Evolutionary conservation across 73 alveolate genomes (phyloP).

Genomic region (Halteria grandinella): DNA sequence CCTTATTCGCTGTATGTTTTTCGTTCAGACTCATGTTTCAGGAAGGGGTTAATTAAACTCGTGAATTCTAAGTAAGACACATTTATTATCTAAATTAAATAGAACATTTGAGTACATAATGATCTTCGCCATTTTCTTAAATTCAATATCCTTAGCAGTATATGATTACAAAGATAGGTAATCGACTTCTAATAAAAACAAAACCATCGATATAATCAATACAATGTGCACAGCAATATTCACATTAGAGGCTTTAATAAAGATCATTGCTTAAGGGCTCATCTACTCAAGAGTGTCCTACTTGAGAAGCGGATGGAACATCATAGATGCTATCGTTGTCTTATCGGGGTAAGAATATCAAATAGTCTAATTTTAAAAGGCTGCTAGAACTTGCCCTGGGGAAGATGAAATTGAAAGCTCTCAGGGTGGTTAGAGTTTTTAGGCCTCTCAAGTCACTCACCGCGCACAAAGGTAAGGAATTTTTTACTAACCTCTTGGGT

Average conservation of each 20-base stretch:
- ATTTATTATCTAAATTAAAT: too few species aligned
- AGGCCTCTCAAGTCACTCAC: slow-evolving; percentile 49
- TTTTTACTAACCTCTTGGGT: too few species aligned
- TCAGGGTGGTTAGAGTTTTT: slow-evolving; percentile 50
- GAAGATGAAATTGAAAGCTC: slow-evolving; percentile 35
- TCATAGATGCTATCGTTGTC: slow-evolving; percentile 73
- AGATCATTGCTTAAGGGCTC: slow-evolving; percentile 73
- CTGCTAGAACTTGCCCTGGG: background rate
- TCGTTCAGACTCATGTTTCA: too few species aligned
- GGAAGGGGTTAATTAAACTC: too few species aligned
- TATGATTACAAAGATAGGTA: slow-evolving; percentile 44
- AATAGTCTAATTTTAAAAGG: background rate
- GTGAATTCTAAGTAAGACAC: too few species aligned
- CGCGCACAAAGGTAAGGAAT: slow-evolving; percentile 53
- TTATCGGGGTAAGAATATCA: slow-evolving; percentile 50
- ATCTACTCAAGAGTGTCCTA: slow-evolving; percentile 48
- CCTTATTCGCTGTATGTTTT: too few species aligned
- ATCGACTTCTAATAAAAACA: background rate
- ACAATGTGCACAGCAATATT: slow-evolving; percentile 56
- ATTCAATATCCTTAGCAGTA: slow-evolving; percentile 32
- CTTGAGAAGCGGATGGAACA: slow-evolving; percentile 80
- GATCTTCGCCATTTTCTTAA: background rate
- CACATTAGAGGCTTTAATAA: slow-evolving; percentile 60
- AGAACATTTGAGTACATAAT: slow-evolving; percentile 40
- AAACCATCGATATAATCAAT: slow-evolving; percentile 11